phyloP scores from a whole-genome alignment of 2,329 filamentous ascomycete species.

The Emmonsiellopsis sp. region DNA sequence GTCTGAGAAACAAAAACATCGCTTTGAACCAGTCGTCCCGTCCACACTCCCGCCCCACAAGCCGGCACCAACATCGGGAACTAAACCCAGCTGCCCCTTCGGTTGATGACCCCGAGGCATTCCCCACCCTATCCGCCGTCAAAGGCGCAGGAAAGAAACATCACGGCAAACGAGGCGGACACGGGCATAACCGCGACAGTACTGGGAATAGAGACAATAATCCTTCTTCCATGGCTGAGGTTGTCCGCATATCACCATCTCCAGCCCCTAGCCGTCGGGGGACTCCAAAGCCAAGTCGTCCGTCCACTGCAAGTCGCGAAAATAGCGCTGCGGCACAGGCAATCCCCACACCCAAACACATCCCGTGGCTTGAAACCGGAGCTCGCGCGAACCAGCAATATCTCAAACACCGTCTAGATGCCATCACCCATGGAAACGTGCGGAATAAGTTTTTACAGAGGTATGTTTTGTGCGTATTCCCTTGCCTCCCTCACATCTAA shows the following conservation, averaged over 20 bases:
- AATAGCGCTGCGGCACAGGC: slow-evolving; percentile 73
- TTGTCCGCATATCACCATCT: slow-evolving; percentile 90
- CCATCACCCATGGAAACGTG: slow-evolving; percentile 92
- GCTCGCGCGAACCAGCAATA: slow-evolving; percentile 87
- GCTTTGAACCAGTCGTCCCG: slow-evolving; percentile 50
- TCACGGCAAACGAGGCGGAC: slow-evolving; percentile 79
- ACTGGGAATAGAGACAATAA: slow-evolving; percentile 57
- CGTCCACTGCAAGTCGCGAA: slow-evolving; percentile 59
- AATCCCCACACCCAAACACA: slow-evolving; percentile 80
- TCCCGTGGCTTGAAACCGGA: slow-evolving; percentile 94
- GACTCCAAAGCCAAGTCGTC: slow-evolving; percentile 51
- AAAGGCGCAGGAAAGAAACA: slow-evolving; percentile 77
- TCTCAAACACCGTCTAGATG: slow-evolving; percentile 87
- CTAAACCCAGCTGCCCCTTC: slow-evolving; percentile 60
- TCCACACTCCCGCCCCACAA: slow-evolving; percentile 73
- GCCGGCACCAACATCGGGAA: slow-evolving; percentile 63
- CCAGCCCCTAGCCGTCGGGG: slow-evolving; percentile 53
- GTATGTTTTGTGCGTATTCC: slow-evolving; percentile 35
- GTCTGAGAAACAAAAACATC: slow-evolving; percentile 40
- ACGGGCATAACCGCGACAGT: slow-evolving; percentile 57
- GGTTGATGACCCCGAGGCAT: slow-evolving; percentile 90
- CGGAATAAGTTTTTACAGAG: slow-evolving; percentile 96
- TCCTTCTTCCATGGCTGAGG: slow-evolving; percentile 78
- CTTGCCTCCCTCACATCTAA: slow-evolving; percentile 8
- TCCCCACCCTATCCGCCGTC: slow-evolving; percentile 76